phyloP scores from a whole-genome alignment of 2,329 filamentous ascomycete genomes.

The Sporothrix mexicana region DNA sequence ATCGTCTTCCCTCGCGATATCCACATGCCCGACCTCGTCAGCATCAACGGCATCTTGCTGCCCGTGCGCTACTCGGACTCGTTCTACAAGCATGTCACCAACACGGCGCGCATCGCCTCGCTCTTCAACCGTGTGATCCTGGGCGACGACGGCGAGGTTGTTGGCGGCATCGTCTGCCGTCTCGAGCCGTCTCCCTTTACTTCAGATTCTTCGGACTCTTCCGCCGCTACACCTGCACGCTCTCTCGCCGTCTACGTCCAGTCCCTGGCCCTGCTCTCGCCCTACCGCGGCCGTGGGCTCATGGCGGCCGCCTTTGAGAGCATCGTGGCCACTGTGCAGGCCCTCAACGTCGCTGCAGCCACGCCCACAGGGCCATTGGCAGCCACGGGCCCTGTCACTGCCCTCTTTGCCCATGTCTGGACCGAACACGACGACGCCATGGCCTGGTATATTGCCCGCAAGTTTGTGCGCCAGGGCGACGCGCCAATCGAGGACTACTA shows the following conservation, averaged over 20 bases:
- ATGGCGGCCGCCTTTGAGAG: constrained; percentile 63
- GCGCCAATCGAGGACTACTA: constrained; percentile 65
- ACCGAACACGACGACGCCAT: constrained; percentile 68
- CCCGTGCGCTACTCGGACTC: constrained; percentile 67
- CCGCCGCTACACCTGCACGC: neutral
- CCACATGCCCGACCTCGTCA: constrained; percentile 64
- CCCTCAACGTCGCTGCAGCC: constrained; percentile 39
- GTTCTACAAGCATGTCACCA: constrained; percentile 64
- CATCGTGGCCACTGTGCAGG: constrained; percentile 52
- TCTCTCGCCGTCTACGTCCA: constrained; percentile 66
- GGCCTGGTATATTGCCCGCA: constrained; percentile 65
- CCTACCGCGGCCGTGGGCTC: constrained; percentile 66
- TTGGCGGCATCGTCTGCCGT: constrained; percentile 68
- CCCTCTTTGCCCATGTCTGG: constrained; percentile 71
- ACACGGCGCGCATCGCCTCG: constrained; percentile 53
- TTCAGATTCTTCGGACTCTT: neutral
- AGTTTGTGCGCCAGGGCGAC: constrained; percentile 57
- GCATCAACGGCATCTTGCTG: constrained; percentile 69
- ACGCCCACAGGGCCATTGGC: neutral
- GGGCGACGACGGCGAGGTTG: constrained; percentile 51
- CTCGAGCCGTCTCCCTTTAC: constrained; percentile 52
- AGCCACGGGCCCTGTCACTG: constrained; percentile 41
- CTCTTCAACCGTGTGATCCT: constrained; percentile 66
- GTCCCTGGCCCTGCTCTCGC: constrained; percentile 66
- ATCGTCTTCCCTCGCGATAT: constrained; percentile 43